Conservation (phyloP, 805 yeast species). For the Cyberlindnera japonica region DNA sequence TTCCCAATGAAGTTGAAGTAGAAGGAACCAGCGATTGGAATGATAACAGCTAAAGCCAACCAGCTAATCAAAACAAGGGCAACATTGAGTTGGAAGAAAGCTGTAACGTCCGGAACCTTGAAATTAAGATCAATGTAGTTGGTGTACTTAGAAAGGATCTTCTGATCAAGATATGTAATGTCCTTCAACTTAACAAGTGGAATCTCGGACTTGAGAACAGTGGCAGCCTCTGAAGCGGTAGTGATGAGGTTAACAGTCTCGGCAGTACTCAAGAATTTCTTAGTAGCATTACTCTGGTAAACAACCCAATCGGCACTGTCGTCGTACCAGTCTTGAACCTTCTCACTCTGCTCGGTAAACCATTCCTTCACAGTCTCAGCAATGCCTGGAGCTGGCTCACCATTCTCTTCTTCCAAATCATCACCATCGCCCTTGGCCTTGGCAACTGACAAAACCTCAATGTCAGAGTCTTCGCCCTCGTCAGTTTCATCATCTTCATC, state of each 20-base stretch:
- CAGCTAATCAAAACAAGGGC: slow-evolving; percentile 24
- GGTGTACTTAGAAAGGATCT: slow-evolving; percentile 19
- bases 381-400: slow-evolving; percentile 10
- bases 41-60: slow-evolving; percentile 19
- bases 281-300: slow-evolving; percentile 17
- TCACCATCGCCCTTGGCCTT: slow-evolving; percentile 8
- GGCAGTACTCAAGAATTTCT: slow-evolving; percentile 27
- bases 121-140: slow-evolving; percentile 12
- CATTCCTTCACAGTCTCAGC: slow-evolving; percentile 22
- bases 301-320: slow-evolving; percentile 13
- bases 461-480: slow-evolving; percentile 9
- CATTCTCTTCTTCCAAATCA: slow-evolving; percentile 18
- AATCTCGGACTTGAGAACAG: slow-evolving; percentile 18
- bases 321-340: slow-evolving; percentile 18
- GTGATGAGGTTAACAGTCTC: slow-evolving; percentile 24
- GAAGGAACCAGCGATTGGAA: slow-evolving; percentile 27
- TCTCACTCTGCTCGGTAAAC: slow-evolving; percentile 23
- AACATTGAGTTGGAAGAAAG: slow-evolving; percentile 21
- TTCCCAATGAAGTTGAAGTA: slow-evolving; percentile 30
- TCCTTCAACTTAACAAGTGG: slow-evolving; percentile 19
- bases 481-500: slow-evolving; percentile 11
- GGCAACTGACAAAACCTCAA: slow-evolving; percentile 12
- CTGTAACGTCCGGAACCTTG: slow-evolving; percentile 20
- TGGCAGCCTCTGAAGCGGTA: slow-evolving; percentile 18
- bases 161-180: slow-evolving; percentile 22